Evolutionary conservation across 805 yeast species (phyloP).

Genomic region (Yamadazyma ubonensis): DNA sequence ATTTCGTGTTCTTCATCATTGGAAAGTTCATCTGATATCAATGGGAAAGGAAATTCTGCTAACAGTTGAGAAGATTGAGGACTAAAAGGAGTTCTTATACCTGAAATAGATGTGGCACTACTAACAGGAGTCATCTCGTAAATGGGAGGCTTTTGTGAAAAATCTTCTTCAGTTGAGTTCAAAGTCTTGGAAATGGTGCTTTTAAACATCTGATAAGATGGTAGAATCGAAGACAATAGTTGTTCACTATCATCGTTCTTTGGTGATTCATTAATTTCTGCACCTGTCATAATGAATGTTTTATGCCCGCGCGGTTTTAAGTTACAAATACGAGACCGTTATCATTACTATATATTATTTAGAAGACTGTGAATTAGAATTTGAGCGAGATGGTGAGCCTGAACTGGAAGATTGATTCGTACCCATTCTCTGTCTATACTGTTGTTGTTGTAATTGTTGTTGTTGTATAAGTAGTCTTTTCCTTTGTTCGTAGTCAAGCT

Average conservation of each 20-base stretch:
- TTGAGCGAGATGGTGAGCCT: background rate
- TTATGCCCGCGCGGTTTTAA: no score
- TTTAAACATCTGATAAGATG: slow-evolving; percentile 46
- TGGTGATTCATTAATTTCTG: no score
- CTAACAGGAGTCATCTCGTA: slow-evolving; percentile 30
- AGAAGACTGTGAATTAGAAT: background rate
- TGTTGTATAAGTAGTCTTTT: slow-evolving; percentile 35
- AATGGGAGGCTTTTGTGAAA: slow-evolving; percentile 39
- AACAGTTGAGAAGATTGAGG: slow-evolving; percentile 7
- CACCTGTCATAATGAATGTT: no score
- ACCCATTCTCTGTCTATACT: slow-evolving; percentile 11
- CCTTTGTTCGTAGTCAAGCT: slow-evolving; percentile 37
- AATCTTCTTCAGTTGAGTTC: slow-evolving; percentile 39
- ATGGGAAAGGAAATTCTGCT: slow-evolving; percentile 21
- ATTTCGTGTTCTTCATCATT: slow-evolving; percentile 16
- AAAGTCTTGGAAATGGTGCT: slow-evolving; percentile 39
- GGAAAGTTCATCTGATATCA: slow-evolving; percentile 3
- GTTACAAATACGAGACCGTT: slow-evolving; percentile 5
- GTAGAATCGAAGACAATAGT: slow-evolving; percentile 34
- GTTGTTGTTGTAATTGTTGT: slow-evolving; percentile 23
- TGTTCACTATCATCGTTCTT: slow-evolving; percentile 16
- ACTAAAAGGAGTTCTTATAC: slow-evolving; percentile 18
- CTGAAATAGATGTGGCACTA: slow-evolving; percentile 15
- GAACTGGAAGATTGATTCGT: background rate
- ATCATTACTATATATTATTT: background rate